These are phyloP conservation scores for Solanum medicagineum DNA, from an alignment of 257 asterid species.

Conservation along the genomic window DNA sequence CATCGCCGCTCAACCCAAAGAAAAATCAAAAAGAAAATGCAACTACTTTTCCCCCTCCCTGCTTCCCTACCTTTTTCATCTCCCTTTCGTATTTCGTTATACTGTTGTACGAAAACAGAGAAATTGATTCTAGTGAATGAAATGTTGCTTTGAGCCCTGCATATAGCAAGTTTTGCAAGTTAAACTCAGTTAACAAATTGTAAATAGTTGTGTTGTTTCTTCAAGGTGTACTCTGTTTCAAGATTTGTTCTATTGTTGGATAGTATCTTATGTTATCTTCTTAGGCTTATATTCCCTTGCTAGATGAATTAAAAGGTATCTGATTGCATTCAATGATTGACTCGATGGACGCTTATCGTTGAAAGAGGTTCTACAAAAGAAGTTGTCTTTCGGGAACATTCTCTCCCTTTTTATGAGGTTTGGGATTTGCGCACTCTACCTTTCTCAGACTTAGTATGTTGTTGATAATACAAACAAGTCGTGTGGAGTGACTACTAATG, in stretches of 20 bases:
- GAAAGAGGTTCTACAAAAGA: not conserved
- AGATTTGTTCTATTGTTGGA: not conserved
- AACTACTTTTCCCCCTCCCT: not conserved
- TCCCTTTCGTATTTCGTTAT: not conserved
- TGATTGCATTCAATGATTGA: not conserved
- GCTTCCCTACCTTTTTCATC: not conserved
- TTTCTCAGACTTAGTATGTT: too few relatives aligned
- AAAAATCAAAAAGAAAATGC: not conserved
- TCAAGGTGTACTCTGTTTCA: not conserved
- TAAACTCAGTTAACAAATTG: not conserved
- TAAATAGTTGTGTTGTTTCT: not conserved
- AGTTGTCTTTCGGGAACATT: too few relatives aligned
- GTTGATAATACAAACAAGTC: too few relatives aligned
- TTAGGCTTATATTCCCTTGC: not conserved
- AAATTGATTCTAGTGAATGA: conserved; percentile 3
- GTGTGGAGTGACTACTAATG: too few relatives aligned
- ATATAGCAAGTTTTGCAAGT: not conserved
- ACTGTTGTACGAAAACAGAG: not conserved
- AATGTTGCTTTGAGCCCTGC: not conserved
- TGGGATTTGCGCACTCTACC: too few relatives aligned
- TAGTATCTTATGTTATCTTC: not conserved
- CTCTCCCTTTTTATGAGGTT: too few relatives aligned
- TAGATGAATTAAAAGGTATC: not conserved
- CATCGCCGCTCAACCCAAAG: not conserved
- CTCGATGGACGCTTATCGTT: too few relatives aligned